Evolutionary conservation across 495 filamentous ascomycete genomes (phyloP), one percentile per base, ranked within the genome.

Genomic region (Thermochaetoides thermophila): DNA sequence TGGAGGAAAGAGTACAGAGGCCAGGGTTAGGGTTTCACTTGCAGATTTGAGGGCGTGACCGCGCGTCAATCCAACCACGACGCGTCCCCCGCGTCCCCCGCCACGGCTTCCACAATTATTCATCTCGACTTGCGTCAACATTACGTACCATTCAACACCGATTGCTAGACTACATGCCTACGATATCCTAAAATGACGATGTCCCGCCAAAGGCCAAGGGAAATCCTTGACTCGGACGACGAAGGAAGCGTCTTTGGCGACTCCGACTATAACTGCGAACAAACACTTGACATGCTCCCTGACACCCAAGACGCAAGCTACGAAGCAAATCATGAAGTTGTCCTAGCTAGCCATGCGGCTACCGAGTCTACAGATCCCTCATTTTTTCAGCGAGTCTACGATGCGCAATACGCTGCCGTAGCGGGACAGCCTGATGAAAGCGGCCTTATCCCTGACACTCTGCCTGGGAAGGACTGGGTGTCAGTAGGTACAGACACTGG

Each of bases 141-240:
- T n/a, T n/a, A n/a, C n/a, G n/a, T n/a, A n/a, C n/a, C n/a, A n/a
- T n/a, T n/a, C n/a, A n/a, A n/a, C n/a, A n/a, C n/a, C n/a, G n/a
- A n/a, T n/a, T n/a, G n/a, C n/a, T n/a, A n/a, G n/a, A n/a, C n/a
- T n/a, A n/a, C n/a, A n/a, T n/a, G n/a, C n/a, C n/a, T n/a, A n/a
- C n/a, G n/a, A n/a, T n/a, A n/a, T n/a, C n/a, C n/a, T n/a, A 14
- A 2, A 21, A 35, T 20, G 19, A 25, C 15, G 19, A 22, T 4
- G 11, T 17, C 12, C 3, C 13, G 10, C 12, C 9, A 25, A 31
- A 53, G 32, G 12, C 33, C 42, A 20, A 29, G 35, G 22, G 50
- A 51, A 26, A 49, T 53, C 7, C 39, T 50, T 13, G 50, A 50
- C 31, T 53, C 50, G n/a, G 49, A 50, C 14, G 50, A 53, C 27